Conservation (phyloP, 75 land plant genomes). For the Azolla pinnata region DNA sequence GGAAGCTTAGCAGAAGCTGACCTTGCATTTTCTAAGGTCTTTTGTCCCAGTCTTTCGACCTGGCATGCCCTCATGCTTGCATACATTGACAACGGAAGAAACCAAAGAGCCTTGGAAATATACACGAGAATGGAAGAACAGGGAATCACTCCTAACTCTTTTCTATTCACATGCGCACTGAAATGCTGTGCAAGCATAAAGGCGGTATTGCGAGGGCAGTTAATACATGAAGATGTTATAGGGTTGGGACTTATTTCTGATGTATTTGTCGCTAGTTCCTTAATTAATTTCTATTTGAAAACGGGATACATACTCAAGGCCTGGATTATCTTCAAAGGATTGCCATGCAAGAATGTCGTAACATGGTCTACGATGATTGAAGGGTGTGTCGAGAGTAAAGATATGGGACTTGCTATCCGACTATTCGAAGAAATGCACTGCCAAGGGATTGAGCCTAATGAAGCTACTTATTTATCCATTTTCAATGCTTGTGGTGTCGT, state of each 20-base stretch:
- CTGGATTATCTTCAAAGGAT: background rate
- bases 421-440: slow-evolving; percentile 1
- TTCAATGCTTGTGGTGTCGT: slow-evolving; percentile 20
- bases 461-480: slow-evolving; percentile 10
- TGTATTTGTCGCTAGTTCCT: background rate
- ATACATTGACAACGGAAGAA: background rate
- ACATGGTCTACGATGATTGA: slow-evolving; percentile 7
- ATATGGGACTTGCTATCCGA: background rate
- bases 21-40: background rate
- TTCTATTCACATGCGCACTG: background rate
- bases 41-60: background rate
- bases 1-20: slow-evolving; percentile 8
- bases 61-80: slow-evolving; percentile 1
- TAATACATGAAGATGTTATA: slow-evolving; percentile 9
- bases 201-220: slow-evolving; percentile 10
- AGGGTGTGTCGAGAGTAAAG: background rate
- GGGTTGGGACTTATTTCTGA: slow-evolving; percentile 4
- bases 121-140: slow-evolving; percentile 2
- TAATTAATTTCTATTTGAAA: slow-evolving; percentile 12
- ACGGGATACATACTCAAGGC: slow-evolving; percentile 4
- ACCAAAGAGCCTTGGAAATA: background rate
- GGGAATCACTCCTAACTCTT: background rate
- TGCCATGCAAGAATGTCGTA: background rate
- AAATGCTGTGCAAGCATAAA: slow-evolving; percentile 10
- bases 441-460: background rate